Evolutionary conservation across 2,329 filamentous ascomycete species (phyloP), one percentile per base, ranked within the genome.

Genomic region (Ceratocystis destructans): DNA sequence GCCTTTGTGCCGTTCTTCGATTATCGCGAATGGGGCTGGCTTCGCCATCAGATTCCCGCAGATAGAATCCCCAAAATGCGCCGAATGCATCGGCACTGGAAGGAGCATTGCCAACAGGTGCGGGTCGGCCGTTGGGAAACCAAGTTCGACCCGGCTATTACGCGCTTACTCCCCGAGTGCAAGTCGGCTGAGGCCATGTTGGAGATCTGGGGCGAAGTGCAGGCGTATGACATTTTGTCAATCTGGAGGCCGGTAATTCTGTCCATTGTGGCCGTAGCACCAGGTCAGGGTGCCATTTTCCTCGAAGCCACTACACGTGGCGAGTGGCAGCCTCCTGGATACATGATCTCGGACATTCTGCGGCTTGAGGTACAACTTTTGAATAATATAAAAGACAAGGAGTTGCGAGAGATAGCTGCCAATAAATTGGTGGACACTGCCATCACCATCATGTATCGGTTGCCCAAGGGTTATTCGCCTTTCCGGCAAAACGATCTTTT

Each of bases 401-500:
- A 57, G 12, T 17, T 15, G 25, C 55, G 37, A 15, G 28, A 31
- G 28, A 17, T 31, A 4, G 31, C 64, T 5, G 62, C 65, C 5
- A 73, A 73, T 53, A 44, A 74, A n/a, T 53, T 76, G 2, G 71
- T 71, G 33, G 71, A 75, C 33, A 65, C 71, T 0, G 46, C 66
- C 15, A 62, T 70, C 4, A 46, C 33, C 4, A 25, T 66, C 25
- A 66, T 69, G 25, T 59, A 44, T 25, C 53, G 67, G 8, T 45
- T 41, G 10, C 64, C 67, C 10, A 59, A 65, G 15, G 31, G 53
- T 4, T 33, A 75, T 68, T 67, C 77, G 4, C 75, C 73, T 3
- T 71, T 80, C 17, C 71, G 70, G 1, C 78, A 81, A 69, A 66
- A 61, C 25, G 69, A 70, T 37, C 31, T 70, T 20, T 68, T 62